Conservation (phyloP, 129 eudicot genomes). For the Arctium lappa region DNA sequence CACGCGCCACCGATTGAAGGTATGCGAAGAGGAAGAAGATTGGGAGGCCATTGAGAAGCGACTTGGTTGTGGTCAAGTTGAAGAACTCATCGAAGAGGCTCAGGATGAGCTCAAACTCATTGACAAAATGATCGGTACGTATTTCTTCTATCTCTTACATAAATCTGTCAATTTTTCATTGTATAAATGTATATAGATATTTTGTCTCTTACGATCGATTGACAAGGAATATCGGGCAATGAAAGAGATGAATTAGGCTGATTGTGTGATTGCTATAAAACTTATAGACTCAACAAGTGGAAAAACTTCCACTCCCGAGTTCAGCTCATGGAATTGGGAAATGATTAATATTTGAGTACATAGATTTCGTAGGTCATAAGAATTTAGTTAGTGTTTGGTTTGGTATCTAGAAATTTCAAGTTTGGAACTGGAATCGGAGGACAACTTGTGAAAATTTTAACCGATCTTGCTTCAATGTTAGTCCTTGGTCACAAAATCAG, state of each 20-base stretch:
- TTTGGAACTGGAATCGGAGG: slow-evolving; percentile 2
- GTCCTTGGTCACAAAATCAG: not conserved
- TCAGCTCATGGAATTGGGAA: not conserved
- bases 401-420: not conserved
- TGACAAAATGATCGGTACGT: slow-evolving; percentile 65
- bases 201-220: slow-evolving; percentile 2
- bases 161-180: not conserved
- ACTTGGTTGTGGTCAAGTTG: slow-evolving; percentile 90
- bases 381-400: slow-evolving; percentile 1
- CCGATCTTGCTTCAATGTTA: slow-evolving; percentile 1
- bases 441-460: not conserved
- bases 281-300: not conserved
- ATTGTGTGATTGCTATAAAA: not conserved
- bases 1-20: slow-evolving; percentile 85
- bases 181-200: not conserved
- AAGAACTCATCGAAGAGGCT: slow-evolving; percentile 92
- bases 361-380: not conserved
- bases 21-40: slow-evolving; percentile 81
- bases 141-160: not conserved
- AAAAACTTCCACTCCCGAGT: not conserved
- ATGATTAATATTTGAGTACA: not conserved
- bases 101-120: slow-evolving; percentile 87
- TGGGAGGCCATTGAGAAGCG: slow-evolving; percentile 89
- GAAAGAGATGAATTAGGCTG: not conserved
- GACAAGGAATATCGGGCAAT: not conserved